Evolutionary conservation across 106 monocot genomes (phyloP), one percentile per base, ranked within the genome.

Genomic region (Narthecium ossifragum): DNA sequence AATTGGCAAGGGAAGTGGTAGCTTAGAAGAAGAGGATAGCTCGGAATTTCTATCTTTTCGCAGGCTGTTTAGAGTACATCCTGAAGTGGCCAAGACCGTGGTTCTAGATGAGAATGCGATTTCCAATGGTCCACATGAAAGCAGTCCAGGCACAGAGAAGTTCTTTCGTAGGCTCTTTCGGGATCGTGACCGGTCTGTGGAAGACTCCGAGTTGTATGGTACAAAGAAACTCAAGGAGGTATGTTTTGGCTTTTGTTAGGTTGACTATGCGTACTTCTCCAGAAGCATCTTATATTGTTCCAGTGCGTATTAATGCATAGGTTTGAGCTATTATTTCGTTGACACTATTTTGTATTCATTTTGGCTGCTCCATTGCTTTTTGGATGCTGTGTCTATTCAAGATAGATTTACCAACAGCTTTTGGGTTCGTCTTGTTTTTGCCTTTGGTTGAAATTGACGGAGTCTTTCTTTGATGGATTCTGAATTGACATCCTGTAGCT

Each of bases 151-250:
- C 54, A 82, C 91, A 3, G 98, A 98, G 62, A 88, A 58, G 55
- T 98, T 98, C 71, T 98, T 98, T 36, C 68, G 61, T 52, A 76
- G 87, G 51, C 63, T 98, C 26, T 98, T 98, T 77, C 73, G 87
- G 22, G 98, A 98, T 66, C 77, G 91, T 55, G 98, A 98, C 37
- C 77, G 81, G 1, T 98, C 96, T 54, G 36, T 98, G 56, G 96
- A 98, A 85, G 91, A 98, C 72, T 90, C 88, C 31, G 91, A 98
- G 66, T 34, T 98, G 31, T 75, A 88, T 80, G 77, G 87, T 51
- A 69, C 79, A 23, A 98, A 70, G 61, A 85, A 79, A 57, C 47
- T 33, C 43, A 90, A 76, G 58, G 98, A 90, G 80, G 96, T 88
- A 82, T 27, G 4, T 10, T 26, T 36, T 64, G 0, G 3, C 1